Evolutionary conservation across 768 basidiomycete genomes (phyloP), one percentile per base, ranked within the genome.

Genomic region (Rossbeevera mucosa): DNA sequence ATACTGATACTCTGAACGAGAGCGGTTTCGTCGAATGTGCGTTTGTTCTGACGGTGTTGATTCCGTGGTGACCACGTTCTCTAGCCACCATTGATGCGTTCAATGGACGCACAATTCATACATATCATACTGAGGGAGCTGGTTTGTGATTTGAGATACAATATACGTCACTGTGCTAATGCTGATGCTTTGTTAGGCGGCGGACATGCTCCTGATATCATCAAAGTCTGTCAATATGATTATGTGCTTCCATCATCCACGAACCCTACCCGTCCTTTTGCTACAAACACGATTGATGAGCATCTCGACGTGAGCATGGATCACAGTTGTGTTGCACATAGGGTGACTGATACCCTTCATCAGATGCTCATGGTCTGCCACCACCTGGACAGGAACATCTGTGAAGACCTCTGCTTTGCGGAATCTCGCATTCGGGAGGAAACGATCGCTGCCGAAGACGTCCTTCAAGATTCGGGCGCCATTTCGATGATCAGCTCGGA

Each of bases 281-380:
- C 92, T 2, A 73, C 75, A 28, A 98, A 98, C 65, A 99, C 96
- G 0, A 75, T 98, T 7, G 94, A 96, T 56, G 96, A 98, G 66
- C 96, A 99, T 72, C 82, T 96, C 14, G 96, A 98, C 64, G 95
- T 95, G 62, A 65, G 87, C 64, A n/a, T 5, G 12, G 7, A 22
- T 14, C 18, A n/a, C 20, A 18, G 12, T 24, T n/a, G 0, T 22
- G 12, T 40, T 7, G 20, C 36, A 6, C 51, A 31, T 36, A 13
- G 44, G 20, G 20, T 38, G 12, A n/a, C 48, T 58, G 36, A 51
- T 30, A 40, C 13, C 52, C 38, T 33, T 45, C 41, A 9, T 24
- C 60, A 96, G 94, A 99, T 98, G 96, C 77, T 98, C 21, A 97
- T 98, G 93, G 94, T 97, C n/a, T 96, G 94, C 68, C 95, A 99